Conservation (phyloP, 1,284 basidiomycete species). For the Ustilago sp. region DNA sequence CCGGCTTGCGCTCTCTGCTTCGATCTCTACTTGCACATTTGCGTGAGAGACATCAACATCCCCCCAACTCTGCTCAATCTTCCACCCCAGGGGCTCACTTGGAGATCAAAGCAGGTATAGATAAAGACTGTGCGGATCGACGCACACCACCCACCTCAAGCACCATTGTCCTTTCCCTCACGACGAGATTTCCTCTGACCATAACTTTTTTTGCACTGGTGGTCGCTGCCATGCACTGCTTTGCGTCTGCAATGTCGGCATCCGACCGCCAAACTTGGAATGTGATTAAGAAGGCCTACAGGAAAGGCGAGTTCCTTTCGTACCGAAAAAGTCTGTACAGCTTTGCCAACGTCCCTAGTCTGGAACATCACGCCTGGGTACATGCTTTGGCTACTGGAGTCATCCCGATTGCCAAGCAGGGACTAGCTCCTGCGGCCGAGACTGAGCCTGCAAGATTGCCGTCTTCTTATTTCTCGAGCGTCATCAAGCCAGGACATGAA, state of each 20-base stretch:
- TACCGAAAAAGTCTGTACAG: conserved; percentile 11
- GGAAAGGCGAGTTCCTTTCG: not conserved
- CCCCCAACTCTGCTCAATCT: too few species aligned
- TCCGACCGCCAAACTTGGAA: conserved; percentile 9
- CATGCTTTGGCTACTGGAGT: not conserved
- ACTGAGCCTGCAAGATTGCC: not conserved
- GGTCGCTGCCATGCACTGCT: not conserved
- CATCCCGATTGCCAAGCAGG: conserved; percentile 3
- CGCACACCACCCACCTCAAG: too few species aligned
- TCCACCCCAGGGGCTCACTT: too few species aligned
- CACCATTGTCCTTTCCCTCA: not conserved
- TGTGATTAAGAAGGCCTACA: not conserved
- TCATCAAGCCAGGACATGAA: not conserved
- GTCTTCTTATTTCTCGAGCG: conserved; percentile 18
- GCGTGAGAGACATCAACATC: too few species aligned
- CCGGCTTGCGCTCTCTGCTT: too few species aligned
- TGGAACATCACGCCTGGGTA: conserved; percentile 2
- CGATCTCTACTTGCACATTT: too few species aligned
- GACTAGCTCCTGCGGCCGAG: not conserved
- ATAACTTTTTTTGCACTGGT: not conserved
- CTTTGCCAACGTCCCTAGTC: not conserved
- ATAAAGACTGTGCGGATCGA: too few species aligned
- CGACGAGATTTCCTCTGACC: not conserved
- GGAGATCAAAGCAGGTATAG: too few species aligned
- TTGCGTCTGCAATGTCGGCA: not conserved